Conservation (phyloP, 768 basidiomycete genomes). For the Trametes punicea region DNA sequence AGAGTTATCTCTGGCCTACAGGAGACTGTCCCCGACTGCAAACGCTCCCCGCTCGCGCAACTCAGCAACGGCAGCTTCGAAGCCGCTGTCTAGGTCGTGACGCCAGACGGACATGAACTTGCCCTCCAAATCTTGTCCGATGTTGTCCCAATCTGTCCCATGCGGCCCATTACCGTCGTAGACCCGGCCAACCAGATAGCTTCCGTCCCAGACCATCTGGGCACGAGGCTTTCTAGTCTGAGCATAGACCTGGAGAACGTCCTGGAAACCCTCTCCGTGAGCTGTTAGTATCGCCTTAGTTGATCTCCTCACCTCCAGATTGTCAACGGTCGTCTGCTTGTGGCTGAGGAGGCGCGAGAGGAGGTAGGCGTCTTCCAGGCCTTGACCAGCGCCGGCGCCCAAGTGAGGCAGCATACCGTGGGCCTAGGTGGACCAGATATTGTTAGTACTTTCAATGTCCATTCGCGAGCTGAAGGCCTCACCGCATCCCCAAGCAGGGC, state of each 20-base stretch:
- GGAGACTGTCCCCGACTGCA: too few relatives aligned
- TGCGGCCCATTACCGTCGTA: slow-evolving; percentile 40
- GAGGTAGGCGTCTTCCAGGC: slow-evolving; percentile 51
- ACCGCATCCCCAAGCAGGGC: slow-evolving; percentile 53
- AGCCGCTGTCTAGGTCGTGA: slow-evolving; percentile 41
- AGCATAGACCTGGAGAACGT: slow-evolving; percentile 44
- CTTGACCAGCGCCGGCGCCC: slow-evolving; percentile 57
- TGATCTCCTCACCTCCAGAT: slow-evolving; percentile 36
- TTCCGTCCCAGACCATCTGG: slow-evolving; percentile 45
- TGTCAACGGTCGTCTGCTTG: slow-evolving; percentile 36
- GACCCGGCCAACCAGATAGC: slow-evolving; percentile 39
- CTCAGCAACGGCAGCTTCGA: slow-evolving; percentile 30
- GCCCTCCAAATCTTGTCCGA: slow-evolving; percentile 35
- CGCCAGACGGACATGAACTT: slow-evolving; percentile 50
- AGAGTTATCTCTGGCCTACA: too few relatives aligned
- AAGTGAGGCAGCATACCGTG: slow-evolving; percentile 59
- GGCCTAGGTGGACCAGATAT: slow-evolving; percentile 28
- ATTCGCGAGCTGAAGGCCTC: not conserved
- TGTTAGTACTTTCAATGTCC: not conserved
- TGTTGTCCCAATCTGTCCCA: slow-evolving; percentile 28
- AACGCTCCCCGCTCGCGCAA: slow-evolving; percentile 17
- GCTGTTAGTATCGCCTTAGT: not conserved
- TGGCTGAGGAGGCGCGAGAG: slow-evolving; percentile 46
- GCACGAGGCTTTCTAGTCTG: slow-evolving; percentile 43
- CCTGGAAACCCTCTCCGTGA: slow-evolving; percentile 28